Base-by-base conservation (phyloP, 805 yeast species). In the Millerago galiae region DNA sequence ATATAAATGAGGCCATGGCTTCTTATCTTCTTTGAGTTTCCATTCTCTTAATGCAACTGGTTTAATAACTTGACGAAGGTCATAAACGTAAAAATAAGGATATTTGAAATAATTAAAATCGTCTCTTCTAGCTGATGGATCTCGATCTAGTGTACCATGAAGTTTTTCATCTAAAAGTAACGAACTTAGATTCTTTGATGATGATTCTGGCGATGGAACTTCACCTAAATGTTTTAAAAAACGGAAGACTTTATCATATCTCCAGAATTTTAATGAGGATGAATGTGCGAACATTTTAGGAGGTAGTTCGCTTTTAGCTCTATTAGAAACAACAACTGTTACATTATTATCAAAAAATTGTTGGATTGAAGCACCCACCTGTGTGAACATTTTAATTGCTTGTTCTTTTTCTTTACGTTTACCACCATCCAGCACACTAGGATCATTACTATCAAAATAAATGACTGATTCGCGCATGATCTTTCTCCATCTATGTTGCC, bases 21-120 rank as follows among this genome's bases (percentile, higher is more conserved):
- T 51, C 18, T 47, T 45, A 3, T 38, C 41, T 4, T 41, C 45
- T 44, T 61, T 51, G 42, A 65, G 49, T 53, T 68, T 70, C 95
- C 96, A 93, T 62, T 93, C 98, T 52, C 90, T 72, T 7, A 79
- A 68, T 10, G 90, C 80, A 6, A 88, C 75, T 0, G 98, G 96
- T 43, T 95, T 76, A 47, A 82, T 81, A 18, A 73, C 74, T 53
- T 85, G 90, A 48, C 80, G 73, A 21, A 84, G 68, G 56, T 93
- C 99, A 64, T 83, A 91, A 31, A 88, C 81, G 50, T 83, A 80
- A 24, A 88, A 66, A 61, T 81, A 88, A 7, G 81, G 77, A 31
- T 81, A 79, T 39, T 79, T 80, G 61, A 93, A 86, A 59, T 85
- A 85, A 56, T 82, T 81, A 54, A 83, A 75, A 58, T 91, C 96